Conservation (phyloP, 805 yeast genomes). For the Priceomyces carsonii region DNA sequence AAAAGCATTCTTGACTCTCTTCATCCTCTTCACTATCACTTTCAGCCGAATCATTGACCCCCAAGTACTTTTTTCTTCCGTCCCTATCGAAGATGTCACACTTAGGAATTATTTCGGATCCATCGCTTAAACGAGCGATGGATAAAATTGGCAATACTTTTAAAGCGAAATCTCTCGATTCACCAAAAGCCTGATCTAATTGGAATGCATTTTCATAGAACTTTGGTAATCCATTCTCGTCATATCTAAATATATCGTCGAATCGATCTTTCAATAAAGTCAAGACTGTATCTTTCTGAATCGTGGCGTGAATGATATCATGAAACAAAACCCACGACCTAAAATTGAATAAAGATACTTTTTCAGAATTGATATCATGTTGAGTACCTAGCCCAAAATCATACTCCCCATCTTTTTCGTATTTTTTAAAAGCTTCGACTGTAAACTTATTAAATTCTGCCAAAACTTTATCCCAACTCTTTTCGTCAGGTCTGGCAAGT, state of each 20-base stretch:
- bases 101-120: slow-evolving; percentile 61
- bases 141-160: slow-evolving; percentile 60
- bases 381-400: slow-evolving; percentile 71
- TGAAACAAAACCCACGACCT: slow-evolving; percentile 68
- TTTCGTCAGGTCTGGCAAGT: slow-evolving; percentile 49
- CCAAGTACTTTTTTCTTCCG: slow-evolving; percentile 20
- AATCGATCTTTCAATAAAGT: slow-evolving; percentile 73
- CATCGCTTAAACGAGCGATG: slow-evolving; percentile 52
- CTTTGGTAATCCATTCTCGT: slow-evolving; percentile 76
- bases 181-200: slow-evolving; percentile 62
- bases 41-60: slow-evolving; percentile 10
- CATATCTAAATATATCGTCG: slow-evolving; percentile 82
- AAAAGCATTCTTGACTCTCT: slow-evolving; percentile 42
- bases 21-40: slow-evolving; percentile 27
- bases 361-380: slow-evolving; percentile 39
- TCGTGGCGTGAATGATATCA: slow-evolving; percentile 56
- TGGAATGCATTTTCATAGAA: slow-evolving; percentile 76
- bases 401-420: slow-evolving; percentile 24
- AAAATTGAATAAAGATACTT: slow-evolving; percentile 46
- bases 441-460: slow-evolving; percentile 36
- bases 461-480: slow-evolving; percentile 63
- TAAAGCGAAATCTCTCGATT: slow-evolving; percentile 61
- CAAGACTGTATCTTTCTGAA: slow-evolving; percentile 66
- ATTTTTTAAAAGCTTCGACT: slow-evolving; percentile 8
- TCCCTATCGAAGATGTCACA: slow-evolving; percentile 40